Conservation (phyloP, 441 rosid species). For the Erysimum cheiri region DNA sequence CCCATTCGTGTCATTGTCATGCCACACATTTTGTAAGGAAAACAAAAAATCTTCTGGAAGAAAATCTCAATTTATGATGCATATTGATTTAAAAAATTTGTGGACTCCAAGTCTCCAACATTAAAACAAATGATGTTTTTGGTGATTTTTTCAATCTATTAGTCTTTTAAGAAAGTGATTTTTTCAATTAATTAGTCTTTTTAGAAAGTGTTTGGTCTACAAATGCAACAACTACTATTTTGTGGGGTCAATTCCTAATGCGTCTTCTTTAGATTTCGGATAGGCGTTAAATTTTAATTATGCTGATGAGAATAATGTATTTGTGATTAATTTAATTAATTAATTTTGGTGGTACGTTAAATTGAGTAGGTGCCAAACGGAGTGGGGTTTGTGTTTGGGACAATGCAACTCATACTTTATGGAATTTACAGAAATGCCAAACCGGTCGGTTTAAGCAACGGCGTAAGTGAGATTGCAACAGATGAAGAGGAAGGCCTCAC, state of each 20-base stretch:
- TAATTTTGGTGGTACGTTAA: background rate
- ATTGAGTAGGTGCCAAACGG: slow-evolving; percentile 72
- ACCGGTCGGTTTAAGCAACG: slow-evolving; percentile 16
- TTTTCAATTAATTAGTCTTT: too few species aligned
- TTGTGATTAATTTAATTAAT: background rate
- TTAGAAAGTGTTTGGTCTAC: background rate
- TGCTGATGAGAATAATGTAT: background rate
- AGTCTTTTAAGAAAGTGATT: too few species aligned
- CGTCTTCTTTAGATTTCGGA: slow-evolving; percentile 21
- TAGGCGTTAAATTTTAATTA: background rate
- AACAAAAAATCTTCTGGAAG: background rate
- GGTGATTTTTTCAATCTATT: background rate
- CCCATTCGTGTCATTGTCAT: background rate
- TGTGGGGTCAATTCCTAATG: slow-evolving; percentile 10
- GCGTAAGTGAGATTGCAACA: slow-evolving; percentile 3
- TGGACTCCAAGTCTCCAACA: slow-evolving; percentile 38
- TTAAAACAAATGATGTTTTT: slow-evolving; percentile 2
- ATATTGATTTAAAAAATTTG: background rate
- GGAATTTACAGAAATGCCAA: slow-evolving; percentile 64
- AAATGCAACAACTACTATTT: slow-evolving; percentile 23
- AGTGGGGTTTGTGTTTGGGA: slow-evolving; percentile 70
- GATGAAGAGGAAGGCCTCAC: slow-evolving; percentile 44
- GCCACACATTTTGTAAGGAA: slow-evolving; percentile 3
- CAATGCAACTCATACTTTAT: slow-evolving; percentile 65
- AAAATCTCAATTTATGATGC: background rate